Percentiles rank a stretch among this genome's conserved stretches.
phyloP scores from a whole-genome alignment of 306 rosid species.

The Dalbergia oliveri region DNA sequence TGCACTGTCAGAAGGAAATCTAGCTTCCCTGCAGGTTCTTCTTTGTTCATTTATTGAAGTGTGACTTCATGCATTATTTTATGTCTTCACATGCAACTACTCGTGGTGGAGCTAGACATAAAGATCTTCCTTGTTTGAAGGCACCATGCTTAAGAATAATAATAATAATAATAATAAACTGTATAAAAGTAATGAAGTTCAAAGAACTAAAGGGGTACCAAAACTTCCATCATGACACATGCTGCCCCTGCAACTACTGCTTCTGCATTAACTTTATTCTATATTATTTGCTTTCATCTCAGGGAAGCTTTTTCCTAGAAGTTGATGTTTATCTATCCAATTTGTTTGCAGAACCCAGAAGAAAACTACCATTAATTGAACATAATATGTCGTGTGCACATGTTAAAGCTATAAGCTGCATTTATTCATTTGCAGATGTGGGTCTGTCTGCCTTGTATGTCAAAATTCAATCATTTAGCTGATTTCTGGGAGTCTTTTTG shows the following conservation, averaged over 20 bases:
- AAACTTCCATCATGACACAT: not conserved
- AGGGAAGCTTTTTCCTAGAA: constrained; percentile 23
- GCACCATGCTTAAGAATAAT: not conserved
- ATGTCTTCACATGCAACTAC: not conserved
- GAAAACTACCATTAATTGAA: constrained; percentile 35
- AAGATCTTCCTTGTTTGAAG: not conserved
- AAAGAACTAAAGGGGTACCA: not conserved
- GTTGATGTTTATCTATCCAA: constrained; percentile 13
- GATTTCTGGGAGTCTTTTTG: constrained; percentile 41
- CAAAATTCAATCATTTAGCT: constrained; percentile 23
- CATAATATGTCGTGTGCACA: not conserved
- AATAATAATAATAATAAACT: too few species aligned
- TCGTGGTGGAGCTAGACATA: not conserved
- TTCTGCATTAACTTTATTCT: constrained; percentile 25
- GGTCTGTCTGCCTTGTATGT: constrained; percentile 17
- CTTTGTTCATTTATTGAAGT: constrained; percentile 39
- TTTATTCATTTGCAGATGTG: constrained; percentile 1
- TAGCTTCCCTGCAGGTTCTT: constrained; percentile 89
- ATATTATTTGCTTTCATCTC: constrained; percentile 27
- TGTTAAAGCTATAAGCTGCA: constrained; percentile 12
- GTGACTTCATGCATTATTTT: constrained; percentile 18
- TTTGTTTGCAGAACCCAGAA: constrained; percentile 12
- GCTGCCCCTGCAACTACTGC: constrained; percentile 9
- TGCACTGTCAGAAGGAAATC: constrained; percentile 91
- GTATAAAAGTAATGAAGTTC: not conserved